phyloP scores from a whole-genome alignment of 805 yeast genomes.

The Candida quercuum region DNA sequence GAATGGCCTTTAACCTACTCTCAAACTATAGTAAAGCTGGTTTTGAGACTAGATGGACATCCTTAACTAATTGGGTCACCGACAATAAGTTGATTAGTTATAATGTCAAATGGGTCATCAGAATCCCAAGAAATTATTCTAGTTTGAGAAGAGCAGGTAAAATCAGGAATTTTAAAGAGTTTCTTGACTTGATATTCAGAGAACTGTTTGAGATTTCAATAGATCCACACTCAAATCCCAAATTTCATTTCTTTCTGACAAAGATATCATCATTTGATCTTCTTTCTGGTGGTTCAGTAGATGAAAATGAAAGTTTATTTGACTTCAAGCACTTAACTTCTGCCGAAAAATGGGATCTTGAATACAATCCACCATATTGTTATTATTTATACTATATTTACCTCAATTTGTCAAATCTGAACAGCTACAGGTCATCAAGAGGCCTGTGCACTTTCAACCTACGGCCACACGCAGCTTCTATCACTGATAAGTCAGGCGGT shows the following conservation, averaged over 20 bases:
- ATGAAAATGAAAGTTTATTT: constrained; percentile 14
- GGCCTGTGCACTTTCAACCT: constrained; percentile 13
- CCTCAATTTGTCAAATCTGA: constrained; percentile 18
- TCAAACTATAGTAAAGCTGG: constrained; percentile 12
- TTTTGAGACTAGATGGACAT: constrained; percentile 22
- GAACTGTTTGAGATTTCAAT: constrained; percentile 26
- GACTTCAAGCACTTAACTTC: constrained; percentile 13
- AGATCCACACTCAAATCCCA: constrained; percentile 20
- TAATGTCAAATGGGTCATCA: constrained; percentile 34
- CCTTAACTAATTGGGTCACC: constrained; percentile 30
- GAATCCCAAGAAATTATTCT: constrained; percentile 28
- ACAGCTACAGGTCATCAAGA: constrained; percentile 15
- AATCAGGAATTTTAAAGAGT: constrained; percentile 28
- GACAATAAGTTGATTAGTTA: constrained; percentile 33
- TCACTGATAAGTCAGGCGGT: constrained; percentile 18
- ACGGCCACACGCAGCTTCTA: constrained; percentile 21
- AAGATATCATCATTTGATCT: constrained; percentile 30
- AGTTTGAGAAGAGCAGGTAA: constrained; percentile 16
- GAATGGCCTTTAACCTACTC: constrained; percentile 27
- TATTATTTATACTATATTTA: constrained; percentile 33
- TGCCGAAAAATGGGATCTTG: constrained; percentile 29
- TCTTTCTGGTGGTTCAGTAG: constrained; percentile 19
- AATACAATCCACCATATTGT: constrained; percentile 34
- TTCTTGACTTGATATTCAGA: constrained; percentile 26
- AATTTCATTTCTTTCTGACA: constrained; percentile 26